Evolutionary conservation across 768 basidiomycete species (phyloP).

Genomic region (Hericium coralloides): DNA sequence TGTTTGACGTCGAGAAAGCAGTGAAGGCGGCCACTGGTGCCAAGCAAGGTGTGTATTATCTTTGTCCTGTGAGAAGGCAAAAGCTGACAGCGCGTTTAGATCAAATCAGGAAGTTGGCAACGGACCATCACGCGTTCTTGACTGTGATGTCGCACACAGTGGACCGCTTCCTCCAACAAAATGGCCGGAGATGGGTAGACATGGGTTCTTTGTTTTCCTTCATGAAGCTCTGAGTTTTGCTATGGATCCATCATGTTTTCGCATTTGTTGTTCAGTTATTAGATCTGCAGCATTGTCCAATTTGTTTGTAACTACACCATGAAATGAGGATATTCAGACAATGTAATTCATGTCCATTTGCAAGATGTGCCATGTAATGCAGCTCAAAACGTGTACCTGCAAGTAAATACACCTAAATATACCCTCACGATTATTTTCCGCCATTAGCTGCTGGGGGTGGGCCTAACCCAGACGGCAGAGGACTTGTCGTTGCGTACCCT

Average conservation of each 20-base stretch:
- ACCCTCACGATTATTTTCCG: too few species aligned
- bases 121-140: conserved; percentile 50
- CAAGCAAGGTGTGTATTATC: conserved; percentile 28
- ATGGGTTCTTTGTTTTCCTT: conserved; percentile 73
- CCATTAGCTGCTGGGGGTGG: too few species aligned
- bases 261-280: not conserved
- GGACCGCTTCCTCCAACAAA: conserved; percentile 76
- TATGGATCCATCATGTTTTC: not conserved
- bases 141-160: conserved; percentile 45
- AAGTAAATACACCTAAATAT: too few species aligned
- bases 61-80: not conserved
- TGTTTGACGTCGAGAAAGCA: conserved; percentile 71
- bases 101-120: conserved; percentile 46
- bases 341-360: too few species aligned
- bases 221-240: conserved; percentile 46
- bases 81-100: not conserved
- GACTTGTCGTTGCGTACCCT: conserved; percentile 41
- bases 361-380: too few species aligned
- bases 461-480: too few species aligned
- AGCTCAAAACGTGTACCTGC: too few species aligned
- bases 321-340: too few species aligned
- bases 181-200: conserved; percentile 86
- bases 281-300: not conserved
- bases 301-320: not conserved
- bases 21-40: conserved; percentile 40